Evolutionary conservation across 139 green algal genomes (phyloP).

Genomic region (Micractinium conductrix): DNA sequence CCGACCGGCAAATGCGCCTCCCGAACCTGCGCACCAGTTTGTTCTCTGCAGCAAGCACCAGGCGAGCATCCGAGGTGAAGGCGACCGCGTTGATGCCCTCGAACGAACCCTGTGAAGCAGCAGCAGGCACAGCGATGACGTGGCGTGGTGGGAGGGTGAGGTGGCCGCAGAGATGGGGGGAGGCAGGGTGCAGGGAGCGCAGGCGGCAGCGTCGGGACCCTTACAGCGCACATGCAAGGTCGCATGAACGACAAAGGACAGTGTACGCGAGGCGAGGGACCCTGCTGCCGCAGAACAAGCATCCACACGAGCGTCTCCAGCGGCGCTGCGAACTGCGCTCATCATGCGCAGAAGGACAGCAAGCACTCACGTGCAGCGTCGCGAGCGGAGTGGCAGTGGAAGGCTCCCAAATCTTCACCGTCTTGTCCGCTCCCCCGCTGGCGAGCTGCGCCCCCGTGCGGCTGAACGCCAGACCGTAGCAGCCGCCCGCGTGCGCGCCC

Average conservation of each 20-base stretch:
- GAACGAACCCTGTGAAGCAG: conserved; percentile 46
- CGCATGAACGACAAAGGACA: not conserved
- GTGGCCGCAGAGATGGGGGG: not conserved
- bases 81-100: conserved; percentile 53
- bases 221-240: not conserved
- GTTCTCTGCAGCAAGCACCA: conserved; percentile 67
- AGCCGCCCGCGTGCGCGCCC: conserved; percentile 60
- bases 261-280: too few relatives aligned
- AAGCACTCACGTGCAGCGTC: conserved; percentile 37
- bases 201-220: too few relatives aligned
- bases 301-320: too few relatives aligned
- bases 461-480: conserved; percentile 59
- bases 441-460: conserved; percentile 60
- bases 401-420: conserved; percentile 73
- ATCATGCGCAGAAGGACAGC: too few relatives aligned
- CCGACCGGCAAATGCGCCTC: too few relatives aligned
- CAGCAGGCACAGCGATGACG: not conserved
- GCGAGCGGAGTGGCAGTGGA: not conserved
- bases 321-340: too few relatives aligned
- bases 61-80: conserved; percentile 64
- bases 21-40: conserved; percentile 35
- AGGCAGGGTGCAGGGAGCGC: not conserved
- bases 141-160: not conserved
- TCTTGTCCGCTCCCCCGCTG: conserved; percentile 69
- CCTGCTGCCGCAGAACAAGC: too few relatives aligned